Base-by-base conservation (phyloP, 495 filamentous ascomycete genomes). In the Tuber melanosporum region DNA sequence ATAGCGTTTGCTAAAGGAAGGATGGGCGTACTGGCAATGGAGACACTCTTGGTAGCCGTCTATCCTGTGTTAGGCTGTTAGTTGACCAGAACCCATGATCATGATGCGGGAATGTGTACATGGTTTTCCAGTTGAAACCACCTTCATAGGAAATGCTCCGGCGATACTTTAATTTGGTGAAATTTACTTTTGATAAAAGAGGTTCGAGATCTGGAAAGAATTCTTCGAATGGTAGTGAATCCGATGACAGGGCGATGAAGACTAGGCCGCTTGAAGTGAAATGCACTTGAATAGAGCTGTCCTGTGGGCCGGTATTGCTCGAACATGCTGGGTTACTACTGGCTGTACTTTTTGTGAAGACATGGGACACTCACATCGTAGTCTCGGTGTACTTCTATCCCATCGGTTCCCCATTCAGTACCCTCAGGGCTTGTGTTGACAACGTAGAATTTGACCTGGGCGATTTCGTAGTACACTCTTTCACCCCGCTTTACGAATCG, bases 31-130 rank as follows among this genome's bases (percentile, higher is more conserved):
- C 80, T 89, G 88, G 85, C 89, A 90, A 78, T 90, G 89, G 20
- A 90, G 84, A 76, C 89, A 90, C 82, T 90, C 89, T 81, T 90
- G 89, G 74, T 88, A 90, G 22, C 88, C 89, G 74, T 90, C 89
- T 22, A 90, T 88, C 87, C 86, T 88, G 71, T 5, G 22, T 12
- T 2, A 1, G 32, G 36, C 20, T n/a, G 39, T 26, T 36, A 20
- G 44, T 70, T 75, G 41, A 32, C 43, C 17, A 42, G 42, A 32
- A 22, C 15, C 17, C 9, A 15, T 19, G 26, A 52, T 9, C 32
- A 3, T n/a, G 22, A 49, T 12, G 20, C 32, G 62, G 17, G 44
- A 71, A 39, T 32, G 46, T 73, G 76, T 84, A 88, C 89, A 90
- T 90, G 0, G 89, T 90, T 78, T 90, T 90, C 89, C 88, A 90